Percentiles rank a stretch among this genome's conserved stretches.
phyloP scores from a whole-genome alignment of 108 stramenopile species.

The Nitzschia inconspicua region DNA sequence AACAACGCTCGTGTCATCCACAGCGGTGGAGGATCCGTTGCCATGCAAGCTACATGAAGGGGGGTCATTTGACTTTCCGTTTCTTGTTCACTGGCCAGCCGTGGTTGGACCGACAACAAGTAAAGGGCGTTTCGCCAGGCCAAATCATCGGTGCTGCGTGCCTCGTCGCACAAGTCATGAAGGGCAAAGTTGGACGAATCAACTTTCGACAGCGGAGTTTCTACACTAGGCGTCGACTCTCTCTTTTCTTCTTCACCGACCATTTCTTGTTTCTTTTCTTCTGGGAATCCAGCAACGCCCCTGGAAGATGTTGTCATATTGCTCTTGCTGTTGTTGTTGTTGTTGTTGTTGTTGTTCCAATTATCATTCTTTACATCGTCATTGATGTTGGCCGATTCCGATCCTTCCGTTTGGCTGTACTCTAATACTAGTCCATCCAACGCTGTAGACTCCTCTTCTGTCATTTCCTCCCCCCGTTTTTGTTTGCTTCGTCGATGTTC shows the following conservation, averaged over 20 bases:
- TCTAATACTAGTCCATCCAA: too few species aligned
- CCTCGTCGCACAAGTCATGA: slow-evolving; percentile 50
- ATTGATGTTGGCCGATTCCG: too few species aligned
- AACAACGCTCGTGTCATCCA: slow-evolving; percentile 37
- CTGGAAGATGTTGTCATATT: neutral
- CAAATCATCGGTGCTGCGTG: slow-evolving; percentile 25
- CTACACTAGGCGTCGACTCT: neutral
- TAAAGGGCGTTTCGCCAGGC: slow-evolving; percentile 45
- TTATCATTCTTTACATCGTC: too few species aligned
- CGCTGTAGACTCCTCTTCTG: slow-evolving; percentile 1
- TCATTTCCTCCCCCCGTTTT: neutral
- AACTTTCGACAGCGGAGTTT: neutral
- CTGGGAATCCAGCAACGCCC: neutral
- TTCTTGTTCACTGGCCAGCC: slow-evolving; percentile 29
- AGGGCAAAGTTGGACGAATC: slow-evolving; percentile 11
- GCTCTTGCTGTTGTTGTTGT: neutral
- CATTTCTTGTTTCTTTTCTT: neutral
- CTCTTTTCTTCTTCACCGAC: neutral
- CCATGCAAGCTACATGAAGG: slow-evolving; percentile 42
- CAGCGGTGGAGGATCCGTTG: slow-evolving; percentile 22
- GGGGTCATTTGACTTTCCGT: slow-evolving; percentile 33
- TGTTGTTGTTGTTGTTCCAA: slow-evolving; percentile 2
- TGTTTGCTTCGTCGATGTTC: slow-evolving; percentile 1
- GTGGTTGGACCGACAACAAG: slow-evolving; percentile 31
- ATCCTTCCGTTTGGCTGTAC: neutral